Conservation (phyloP, 2,329 filamentous ascomycete species). For the Botryotinia globosa region DNA sequence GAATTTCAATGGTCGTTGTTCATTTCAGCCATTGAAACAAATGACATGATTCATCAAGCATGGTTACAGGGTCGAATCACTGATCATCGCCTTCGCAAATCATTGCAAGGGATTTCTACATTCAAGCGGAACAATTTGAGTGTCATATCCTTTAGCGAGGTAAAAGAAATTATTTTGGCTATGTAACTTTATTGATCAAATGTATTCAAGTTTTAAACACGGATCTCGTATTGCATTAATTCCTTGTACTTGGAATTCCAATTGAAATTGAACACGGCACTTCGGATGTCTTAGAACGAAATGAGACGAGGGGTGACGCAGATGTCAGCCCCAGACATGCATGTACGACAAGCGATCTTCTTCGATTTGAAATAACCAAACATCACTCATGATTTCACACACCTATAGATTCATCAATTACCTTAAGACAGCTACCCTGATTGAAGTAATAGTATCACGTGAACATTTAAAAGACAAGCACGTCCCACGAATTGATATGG, state of each 20-base stretch:
- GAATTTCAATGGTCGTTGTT: constrained; percentile 28
- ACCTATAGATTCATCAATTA: not conserved
- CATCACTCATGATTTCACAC: not conserved
- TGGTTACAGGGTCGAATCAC: constrained; percentile 19
- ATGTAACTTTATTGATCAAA: not conserved
- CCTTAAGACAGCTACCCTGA: no score
- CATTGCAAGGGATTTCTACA: not conserved
- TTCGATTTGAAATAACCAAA: not conserved
- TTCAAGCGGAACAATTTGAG: not conserved
- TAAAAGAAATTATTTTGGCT: not conserved
- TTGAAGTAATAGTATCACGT: not conserved
- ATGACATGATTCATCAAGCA: constrained; percentile 25
- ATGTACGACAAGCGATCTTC: not conserved
- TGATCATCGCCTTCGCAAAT: not conserved
- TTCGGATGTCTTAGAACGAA: not conserved
- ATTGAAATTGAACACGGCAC: not conserved
- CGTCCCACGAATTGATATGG: no score
- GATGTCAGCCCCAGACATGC: not conserved
- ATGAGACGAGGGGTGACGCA: not conserved
- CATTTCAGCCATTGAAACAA: constrained; percentile 25
- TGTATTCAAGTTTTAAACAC: not conserved
- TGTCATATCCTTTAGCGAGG: not conserved
- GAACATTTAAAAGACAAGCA: not conserved
- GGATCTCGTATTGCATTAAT: not conserved
- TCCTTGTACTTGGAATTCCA: not conserved